These are phyloP conservation scores for Suhomyces yuchorum DNA, from an alignment of 1,139 yeast genomes.

Conservation along the genomic window DNA sequence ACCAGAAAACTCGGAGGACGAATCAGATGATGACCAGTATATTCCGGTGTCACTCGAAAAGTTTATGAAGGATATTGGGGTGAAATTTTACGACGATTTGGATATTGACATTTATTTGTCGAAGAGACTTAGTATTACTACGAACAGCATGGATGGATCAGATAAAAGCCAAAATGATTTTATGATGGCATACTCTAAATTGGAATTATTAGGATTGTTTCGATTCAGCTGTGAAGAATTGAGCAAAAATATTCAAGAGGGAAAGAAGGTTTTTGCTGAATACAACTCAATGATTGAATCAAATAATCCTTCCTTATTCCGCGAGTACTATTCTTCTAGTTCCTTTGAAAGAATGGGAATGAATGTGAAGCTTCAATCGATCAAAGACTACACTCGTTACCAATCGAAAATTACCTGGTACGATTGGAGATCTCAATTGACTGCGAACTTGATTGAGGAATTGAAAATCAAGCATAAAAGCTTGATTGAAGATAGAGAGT, in stretches of 20 bases:
- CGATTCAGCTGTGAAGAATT: conserved; percentile 57
- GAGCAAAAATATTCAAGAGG: conserved; percentile 51
- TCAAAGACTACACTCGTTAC: conserved; percentile 52
- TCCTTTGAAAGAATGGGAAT: conserved; percentile 40
- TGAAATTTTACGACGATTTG: conserved; percentile 55
- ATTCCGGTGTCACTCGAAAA: conserved; percentile 40
- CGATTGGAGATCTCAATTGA: conserved; percentile 55
- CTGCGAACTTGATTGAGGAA: conserved; percentile 39
- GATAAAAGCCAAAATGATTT: conserved; percentile 27
- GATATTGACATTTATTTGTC: conserved; percentile 38
- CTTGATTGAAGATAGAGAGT: conserved; percentile 30
- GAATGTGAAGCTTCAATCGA: conserved; percentile 44
- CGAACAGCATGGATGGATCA: conserved; percentile 17
- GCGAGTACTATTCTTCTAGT: conserved; percentile 45
- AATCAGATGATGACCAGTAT: conserved; percentile 22
- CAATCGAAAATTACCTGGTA: conserved; percentile 60
- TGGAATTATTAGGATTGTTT: conserved; percentile 41
- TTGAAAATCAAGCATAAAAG: conserved; percentile 31
- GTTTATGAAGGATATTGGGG: conserved; percentile 50
- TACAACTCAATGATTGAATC: conserved; percentile 45
- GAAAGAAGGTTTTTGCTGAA: conserved; percentile 45
- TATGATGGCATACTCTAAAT: conserved; percentile 37
- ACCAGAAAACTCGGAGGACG: conserved; percentile 17
- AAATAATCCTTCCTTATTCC: conserved; percentile 53
- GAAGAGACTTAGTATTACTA: conserved; percentile 27